phyloP scores from a whole-genome alignment of 2,329 filamentous ascomycete genomes.

The Thielaviopsis euricoi region DNA sequence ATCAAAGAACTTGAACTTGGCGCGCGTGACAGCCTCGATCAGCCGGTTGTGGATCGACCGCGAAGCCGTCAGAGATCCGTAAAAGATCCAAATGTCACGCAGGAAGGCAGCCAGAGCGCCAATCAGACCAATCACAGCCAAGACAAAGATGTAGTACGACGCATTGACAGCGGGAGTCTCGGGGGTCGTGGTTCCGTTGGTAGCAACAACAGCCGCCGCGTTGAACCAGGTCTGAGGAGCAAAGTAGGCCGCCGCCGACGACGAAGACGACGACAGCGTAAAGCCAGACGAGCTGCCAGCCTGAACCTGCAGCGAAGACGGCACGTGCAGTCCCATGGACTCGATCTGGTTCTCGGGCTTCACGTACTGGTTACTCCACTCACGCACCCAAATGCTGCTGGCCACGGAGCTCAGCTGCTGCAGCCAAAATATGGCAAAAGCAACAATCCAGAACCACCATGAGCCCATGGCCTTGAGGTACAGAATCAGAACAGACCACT shows the following conservation, averaged over 20 bases:
- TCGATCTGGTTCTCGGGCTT: constrained; percentile 20
- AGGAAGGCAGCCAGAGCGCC: constrained; percentile 71
- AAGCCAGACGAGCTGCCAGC: not conserved
- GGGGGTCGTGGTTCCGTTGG: not conserved
- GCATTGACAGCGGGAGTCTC: constrained; percentile 46
- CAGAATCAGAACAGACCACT: constrained; percentile 68
- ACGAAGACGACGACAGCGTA: constrained; percentile 1
- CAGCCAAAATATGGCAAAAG: constrained; percentile 55
- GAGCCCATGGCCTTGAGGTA: constrained; percentile 87
- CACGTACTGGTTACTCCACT: constrained; percentile 86
- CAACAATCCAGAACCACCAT: constrained; percentile 85
- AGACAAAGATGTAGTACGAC: constrained; percentile 67
- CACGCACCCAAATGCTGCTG: constrained; percentile 84
- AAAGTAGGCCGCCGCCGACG: constrained; percentile 2
- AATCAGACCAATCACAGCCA: constrained; percentile 60
- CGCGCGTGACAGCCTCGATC: constrained; percentile 64
- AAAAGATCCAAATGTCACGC: constrained; percentile 79
- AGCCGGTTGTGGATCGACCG: constrained; percentile 65
- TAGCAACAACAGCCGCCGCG: not conserved
- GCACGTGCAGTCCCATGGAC: not conserved
- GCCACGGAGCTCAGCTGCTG: constrained; percentile 78
- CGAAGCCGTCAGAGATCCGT: constrained; percentile 78
- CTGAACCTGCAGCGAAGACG: constrained; percentile 3
- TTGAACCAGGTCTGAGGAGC: constrained; percentile 7
- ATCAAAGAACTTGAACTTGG: constrained; percentile 96